Percentiles rank a stretch among this genome's conserved stretches.
Evolutionary conservation across 768 basidiomycete genomes (phyloP).

Genomic region (Termitomyces sp.): DNA sequence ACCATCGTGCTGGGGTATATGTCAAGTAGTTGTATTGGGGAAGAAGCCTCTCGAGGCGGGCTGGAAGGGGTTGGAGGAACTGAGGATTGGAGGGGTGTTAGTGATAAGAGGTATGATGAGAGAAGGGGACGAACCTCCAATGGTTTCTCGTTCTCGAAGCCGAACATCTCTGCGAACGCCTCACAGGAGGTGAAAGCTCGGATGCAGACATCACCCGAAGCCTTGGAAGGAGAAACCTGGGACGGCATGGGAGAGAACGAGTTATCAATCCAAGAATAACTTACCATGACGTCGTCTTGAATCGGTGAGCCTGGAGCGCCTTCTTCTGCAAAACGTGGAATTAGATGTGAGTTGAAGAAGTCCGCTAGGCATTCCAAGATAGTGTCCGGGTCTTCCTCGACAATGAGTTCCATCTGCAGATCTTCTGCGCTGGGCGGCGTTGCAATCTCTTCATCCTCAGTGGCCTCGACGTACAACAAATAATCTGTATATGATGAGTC

Average conservation of each 20-base stretch:
- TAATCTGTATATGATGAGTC: background rate
- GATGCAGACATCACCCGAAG: background rate
- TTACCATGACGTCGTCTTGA: background rate
- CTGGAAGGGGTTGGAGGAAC: background rate
- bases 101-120: background rate
- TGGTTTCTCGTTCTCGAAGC: background rate
- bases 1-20: background rate
- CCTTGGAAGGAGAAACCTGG: background rate
- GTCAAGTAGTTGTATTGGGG: background rate
- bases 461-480: no score
- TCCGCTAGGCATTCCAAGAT: background rate
- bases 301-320: background rate
- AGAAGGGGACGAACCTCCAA: background rate
- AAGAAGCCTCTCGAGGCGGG: background rate
- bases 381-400: background rate
- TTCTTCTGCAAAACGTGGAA: background rate
- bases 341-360: background rate
- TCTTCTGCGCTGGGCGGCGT: background rate
- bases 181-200: constrained; percentile 1
- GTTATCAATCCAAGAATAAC: background rate
- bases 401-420: no score
- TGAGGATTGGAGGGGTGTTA: background rate
- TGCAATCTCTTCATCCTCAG: background rate
- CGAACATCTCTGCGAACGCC: background rate
- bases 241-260: background rate